Evolutionary conservation across 2,329 filamentous ascomycete species (phyloP), one percentile per base, ranked within the genome.

Genomic region (Escovopsis sp.): DNA sequence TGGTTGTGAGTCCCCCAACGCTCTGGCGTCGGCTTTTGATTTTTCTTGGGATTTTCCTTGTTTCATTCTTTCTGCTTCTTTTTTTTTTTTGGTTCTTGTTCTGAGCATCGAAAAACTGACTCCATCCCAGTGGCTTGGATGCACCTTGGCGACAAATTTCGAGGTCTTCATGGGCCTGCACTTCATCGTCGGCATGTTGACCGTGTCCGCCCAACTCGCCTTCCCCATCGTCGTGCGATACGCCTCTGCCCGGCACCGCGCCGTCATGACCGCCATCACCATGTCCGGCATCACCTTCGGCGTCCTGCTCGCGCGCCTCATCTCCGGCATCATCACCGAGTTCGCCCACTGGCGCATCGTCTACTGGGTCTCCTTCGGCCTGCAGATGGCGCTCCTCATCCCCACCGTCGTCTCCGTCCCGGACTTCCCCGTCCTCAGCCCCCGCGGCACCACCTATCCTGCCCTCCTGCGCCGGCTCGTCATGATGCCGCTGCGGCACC

Each of bases 141-240:
- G 37, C 23, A 36, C 34, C 14, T 17, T 39, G 31, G 31, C 38
- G 10, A 29, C 34, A 16, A 25, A 23, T 1, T 40, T 40, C 3
- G 21, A 31, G 10, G 15, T 19, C 14, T 37, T 40, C 33, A 18
- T 40, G 17, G 38, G 35, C 9, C 17, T 40, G 10, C 36, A 35
- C 18, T 40, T 27, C 25, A 13, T 40, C 16, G 32, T 40, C 7
- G 38, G 38, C n/a, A 31, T 37, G 31, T 40, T 40, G 27, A 40
- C 35, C 28, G 38, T 40, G 31, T 37, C 38, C 23, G 35, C 38
- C 11, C 76, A 79, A 53, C 60, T 79, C 36, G 84, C 90, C 79
- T 73, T 90, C 13, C 83, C 83, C 0, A 62, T 90, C 0, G 80
- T 87, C 0, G 79, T 81, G 2, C 81, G 88, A 47, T 73, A 88